A percentile compares a stretch with the other conserved stretches of the same genome.
These are phyloP conservation scores for Auricularia auricula-judae DNA, from an alignment of 768 basidiomycete genomes.

Conservation along the genomic window DNA sequence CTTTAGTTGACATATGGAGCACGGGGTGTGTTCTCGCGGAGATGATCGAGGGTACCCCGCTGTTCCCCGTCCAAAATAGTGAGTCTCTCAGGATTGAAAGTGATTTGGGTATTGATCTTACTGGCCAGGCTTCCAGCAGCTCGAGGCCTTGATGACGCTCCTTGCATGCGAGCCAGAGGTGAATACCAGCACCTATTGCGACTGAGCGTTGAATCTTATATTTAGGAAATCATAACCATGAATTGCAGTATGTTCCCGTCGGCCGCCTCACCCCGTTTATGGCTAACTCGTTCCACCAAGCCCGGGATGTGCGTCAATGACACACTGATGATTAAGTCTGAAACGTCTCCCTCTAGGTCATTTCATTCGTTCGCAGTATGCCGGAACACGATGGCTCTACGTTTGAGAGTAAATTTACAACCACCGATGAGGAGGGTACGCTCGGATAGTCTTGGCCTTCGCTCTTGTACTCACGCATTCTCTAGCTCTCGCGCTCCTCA, in stretches of 20 bases:
- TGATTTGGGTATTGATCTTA: neutral
- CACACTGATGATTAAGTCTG: neutral
- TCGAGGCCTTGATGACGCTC: neutral
- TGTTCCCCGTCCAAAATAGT: conserved; percentile 34
- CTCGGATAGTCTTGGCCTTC: neutral
- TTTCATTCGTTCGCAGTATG: conserved; percentile 1
- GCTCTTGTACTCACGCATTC: neutral
- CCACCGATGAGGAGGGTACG: neutral
- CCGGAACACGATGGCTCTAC: neutral
- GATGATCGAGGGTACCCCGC: conserved; percentile 30
- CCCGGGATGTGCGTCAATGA: neutral
- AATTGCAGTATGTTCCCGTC: neutral
- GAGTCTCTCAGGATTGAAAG: conserved; percentile 12
- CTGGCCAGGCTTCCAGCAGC: neutral
- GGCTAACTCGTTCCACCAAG: neutral
- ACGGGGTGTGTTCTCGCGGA: conserved; percentile 16
- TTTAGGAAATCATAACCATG: neutral
- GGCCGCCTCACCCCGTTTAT: neutral
- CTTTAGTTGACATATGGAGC: conserved; percentile 2
- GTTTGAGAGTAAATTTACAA: neutral
- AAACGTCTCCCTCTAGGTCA: neutral
- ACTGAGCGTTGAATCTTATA: neutral
- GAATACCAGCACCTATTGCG: neutral
- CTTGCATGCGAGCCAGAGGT: neutral
- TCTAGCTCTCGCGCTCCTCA: neutral